phyloP scores from a whole-genome alignment of 2,329 filamentous ascomycete species.

The Fusarium sp. region DNA sequence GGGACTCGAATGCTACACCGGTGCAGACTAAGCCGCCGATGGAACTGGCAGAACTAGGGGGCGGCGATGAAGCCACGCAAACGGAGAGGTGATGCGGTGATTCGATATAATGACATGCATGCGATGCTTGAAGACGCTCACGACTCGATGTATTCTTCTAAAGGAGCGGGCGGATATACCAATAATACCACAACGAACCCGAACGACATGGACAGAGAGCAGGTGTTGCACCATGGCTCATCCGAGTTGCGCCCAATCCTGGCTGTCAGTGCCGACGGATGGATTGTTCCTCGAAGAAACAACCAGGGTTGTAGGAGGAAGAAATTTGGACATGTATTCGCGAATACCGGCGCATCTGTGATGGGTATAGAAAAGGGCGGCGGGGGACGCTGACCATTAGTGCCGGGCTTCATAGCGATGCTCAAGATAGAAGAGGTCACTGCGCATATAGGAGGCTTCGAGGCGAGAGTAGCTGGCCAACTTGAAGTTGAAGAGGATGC shows the following conservation, averaged over 20 bases:
- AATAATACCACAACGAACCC: constrained; percentile 44
- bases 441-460: background rate
- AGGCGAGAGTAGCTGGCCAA: background rate
- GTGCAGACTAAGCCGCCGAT: constrained; percentile 53
- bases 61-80: constrained; percentile 39
- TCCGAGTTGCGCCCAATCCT: background rate
- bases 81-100: constrained; percentile 48
- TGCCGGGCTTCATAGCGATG: constrained; percentile 4
- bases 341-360: background rate
- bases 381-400: constrained; percentile 3
- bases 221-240: constrained; percentile 13
- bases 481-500: background rate
- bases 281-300: constrained; percentile 2
- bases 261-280: constrained; percentile 2
- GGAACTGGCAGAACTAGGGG: constrained; percentile 35
- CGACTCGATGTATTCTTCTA: constrained; percentile 46
- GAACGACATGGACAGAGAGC: constrained; percentile 18
- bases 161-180: constrained; percentile 45
- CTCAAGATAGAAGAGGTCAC: constrained; percentile 1
- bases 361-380: constrained; percentile 7
- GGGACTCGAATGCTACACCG: constrained; percentile 56
- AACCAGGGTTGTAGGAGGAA: background rate
- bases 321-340: background rate
- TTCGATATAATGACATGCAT: constrained; percentile 43
- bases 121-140: constrained; percentile 48